Conservation (phyloP, 2,329 filamentous ascomycete species). For the Mariannaea elegans region DNA sequence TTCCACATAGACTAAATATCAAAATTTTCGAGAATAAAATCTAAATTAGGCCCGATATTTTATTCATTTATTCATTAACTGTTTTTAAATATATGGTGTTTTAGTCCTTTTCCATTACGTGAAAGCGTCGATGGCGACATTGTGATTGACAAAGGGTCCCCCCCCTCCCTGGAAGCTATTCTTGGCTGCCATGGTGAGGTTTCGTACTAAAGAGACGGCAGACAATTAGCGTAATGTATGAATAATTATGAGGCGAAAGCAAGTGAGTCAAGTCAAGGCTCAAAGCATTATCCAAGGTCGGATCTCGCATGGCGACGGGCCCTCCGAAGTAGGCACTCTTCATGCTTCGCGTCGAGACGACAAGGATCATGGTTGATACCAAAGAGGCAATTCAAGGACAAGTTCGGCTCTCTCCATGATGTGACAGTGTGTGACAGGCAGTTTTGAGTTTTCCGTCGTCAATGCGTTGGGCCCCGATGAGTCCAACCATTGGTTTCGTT, state of each 20-base stretch:
- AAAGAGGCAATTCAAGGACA: slow-evolving; percentile 1
- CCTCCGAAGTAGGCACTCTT: not conserved
- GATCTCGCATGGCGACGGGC: slow-evolving; percentile 12
- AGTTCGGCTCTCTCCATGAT: not conserved
- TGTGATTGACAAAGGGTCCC: not conserved
- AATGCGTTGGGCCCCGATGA: too few relatives aligned
- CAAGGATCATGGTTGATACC: slow-evolving; percentile 10
- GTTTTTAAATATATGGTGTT: too few relatives aligned
- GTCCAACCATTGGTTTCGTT: too few relatives aligned
- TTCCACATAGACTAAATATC: not conserved
- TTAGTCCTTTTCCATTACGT: slow-evolving; percentile 1
- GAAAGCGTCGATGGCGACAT: not conserved
- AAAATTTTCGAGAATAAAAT: not conserved
- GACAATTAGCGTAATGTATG: not conserved
- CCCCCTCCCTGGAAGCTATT: too few relatives aligned
- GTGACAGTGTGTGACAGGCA: too few relatives aligned
- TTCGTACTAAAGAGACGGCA: not conserved
- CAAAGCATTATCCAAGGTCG: slow-evolving; percentile 2
- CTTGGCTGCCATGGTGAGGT: too few relatives aligned
- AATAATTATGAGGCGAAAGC: not conserved
- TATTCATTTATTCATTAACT: too few relatives aligned
- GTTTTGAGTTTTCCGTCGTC: too few relatives aligned
- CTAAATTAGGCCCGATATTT: not conserved
- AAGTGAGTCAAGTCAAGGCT: not conserved
- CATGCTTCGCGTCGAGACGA: not conserved